Conservation (phyloP, 1,284 basidiomycete genomes). For the Boletus hoseneyae region DNA sequence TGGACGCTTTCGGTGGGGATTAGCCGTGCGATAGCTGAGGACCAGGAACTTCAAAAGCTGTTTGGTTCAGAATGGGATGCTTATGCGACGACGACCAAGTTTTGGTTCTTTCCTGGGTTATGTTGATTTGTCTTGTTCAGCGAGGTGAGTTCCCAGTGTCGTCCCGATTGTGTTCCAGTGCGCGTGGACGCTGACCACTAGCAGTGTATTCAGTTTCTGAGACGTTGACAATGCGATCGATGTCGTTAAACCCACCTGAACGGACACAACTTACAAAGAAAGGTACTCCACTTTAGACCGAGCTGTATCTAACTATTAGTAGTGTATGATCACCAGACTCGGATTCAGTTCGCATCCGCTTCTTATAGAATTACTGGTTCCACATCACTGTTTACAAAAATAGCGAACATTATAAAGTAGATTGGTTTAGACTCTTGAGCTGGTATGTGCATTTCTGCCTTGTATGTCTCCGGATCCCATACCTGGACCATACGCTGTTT, state of each 20-base stretch:
- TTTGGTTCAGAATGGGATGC: slow-evolving; percentile 51
- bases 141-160: slow-evolving; percentile 1
- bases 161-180: no score
- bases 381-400: no score
- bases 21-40: slow-evolving; percentile 51
- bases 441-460: no score
- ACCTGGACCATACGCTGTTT: no score
- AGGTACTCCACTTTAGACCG: not conserved
- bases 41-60: slow-evolving; percentile 46
- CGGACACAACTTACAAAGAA: not conserved
- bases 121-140: slow-evolving; percentile 17
- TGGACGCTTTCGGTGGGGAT: slow-evolving; percentile 51
- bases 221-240: not conserved
- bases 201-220: not conserved
- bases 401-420: no score
- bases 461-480: no score
- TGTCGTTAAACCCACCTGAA: not conserved
- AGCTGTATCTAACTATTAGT: no score
- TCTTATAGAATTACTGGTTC: no score
- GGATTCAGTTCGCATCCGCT: no score
- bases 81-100: slow-evolving; percentile 48
- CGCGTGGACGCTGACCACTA: not conserved
- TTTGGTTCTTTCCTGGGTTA: slow-evolving; percentile 55
- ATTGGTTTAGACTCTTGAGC: no score
- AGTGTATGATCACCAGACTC: no score